Conservation (phyloP, 305 asterid genomes). For the Solanum aculeatissimum region DNA sequence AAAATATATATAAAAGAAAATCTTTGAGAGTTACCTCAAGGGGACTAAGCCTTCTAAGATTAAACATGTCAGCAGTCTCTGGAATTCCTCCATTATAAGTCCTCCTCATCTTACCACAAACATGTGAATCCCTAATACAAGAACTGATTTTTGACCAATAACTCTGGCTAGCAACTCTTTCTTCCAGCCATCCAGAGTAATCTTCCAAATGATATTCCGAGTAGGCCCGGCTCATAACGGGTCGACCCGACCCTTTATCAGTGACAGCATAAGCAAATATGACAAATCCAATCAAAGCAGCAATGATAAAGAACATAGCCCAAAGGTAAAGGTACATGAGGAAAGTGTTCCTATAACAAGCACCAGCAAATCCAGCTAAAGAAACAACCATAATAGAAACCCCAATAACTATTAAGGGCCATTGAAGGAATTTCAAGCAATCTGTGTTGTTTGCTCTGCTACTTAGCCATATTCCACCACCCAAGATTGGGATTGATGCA, state of each 20-base stretch:
- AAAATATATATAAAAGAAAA: neutral
- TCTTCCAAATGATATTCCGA: constrained; percentile 38
- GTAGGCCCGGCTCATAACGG: constrained; percentile 44
- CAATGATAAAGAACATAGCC: constrained; percentile 58
- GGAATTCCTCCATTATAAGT: constrained; percentile 35
- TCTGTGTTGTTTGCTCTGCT: constrained; percentile 67
- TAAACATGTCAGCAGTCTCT: constrained; percentile 44
- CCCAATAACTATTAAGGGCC: constrained; percentile 62
- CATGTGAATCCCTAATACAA: constrained; percentile 66
- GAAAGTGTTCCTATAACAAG: constrained; percentile 59
- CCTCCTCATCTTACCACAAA: constrained; percentile 37
- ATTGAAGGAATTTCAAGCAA: constrained; percentile 59
- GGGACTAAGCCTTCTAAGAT: constrained; percentile 45
- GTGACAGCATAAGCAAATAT: constrained; percentile 65
- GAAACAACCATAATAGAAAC: constrained; percentile 63
- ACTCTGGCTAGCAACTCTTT: constrained; percentile 32
- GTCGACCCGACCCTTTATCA: constrained; percentile 50
- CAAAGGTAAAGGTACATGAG: constrained; percentile 61
- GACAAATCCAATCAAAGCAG: constrained; percentile 44
- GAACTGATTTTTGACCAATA: constrained; percentile 57
- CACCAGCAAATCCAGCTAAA: constrained; percentile 60
- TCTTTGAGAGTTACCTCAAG: constrained; percentile 36
- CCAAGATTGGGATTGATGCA: constrained; percentile 43
- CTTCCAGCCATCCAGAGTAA: constrained; percentile 60
- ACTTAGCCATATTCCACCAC: constrained; percentile 77